Conservation (phyloP, 208 protist species). For the Spongospora subterranea region DNA sequence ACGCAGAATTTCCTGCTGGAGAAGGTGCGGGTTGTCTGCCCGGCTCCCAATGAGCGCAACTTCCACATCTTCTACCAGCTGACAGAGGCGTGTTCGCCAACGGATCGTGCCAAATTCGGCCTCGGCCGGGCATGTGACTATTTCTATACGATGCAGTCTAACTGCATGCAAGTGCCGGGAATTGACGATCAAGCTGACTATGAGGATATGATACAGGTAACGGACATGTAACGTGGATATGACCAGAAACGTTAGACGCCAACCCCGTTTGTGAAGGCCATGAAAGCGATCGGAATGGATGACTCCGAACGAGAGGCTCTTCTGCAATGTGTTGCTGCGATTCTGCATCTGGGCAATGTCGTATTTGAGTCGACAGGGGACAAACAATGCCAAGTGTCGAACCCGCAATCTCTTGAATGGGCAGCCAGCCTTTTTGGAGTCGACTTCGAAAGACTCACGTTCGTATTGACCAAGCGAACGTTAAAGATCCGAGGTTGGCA, state of each 20-base stretch:
- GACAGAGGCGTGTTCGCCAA: slow-evolving; percentile 37
- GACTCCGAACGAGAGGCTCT: background rate
- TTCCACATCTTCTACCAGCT: slow-evolving; percentile 71
- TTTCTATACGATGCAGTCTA: slow-evolving; percentile 51
- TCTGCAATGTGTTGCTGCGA: slow-evolving; percentile 43
- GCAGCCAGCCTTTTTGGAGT: slow-evolving; percentile 46
- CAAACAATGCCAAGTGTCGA: slow-evolving; percentile 26
- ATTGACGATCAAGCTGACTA: slow-evolving; percentile 66
- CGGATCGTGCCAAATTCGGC: background rate
- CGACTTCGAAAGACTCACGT: slow-evolving; percentile 23
- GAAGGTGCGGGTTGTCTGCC: slow-evolving; percentile 63
- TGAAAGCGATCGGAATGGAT: slow-evolving; percentile 5
- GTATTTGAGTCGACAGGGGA: slow-evolving; percentile 52
- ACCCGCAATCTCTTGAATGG: background rate
- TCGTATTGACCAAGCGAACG: slow-evolving; percentile 45
- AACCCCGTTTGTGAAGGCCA: background rate
- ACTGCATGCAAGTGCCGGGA: slow-evolving; percentile 58
- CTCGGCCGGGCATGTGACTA: slow-evolving; percentile 21
- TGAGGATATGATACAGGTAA: slow-evolving; percentile 60
- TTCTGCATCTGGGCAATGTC: slow-evolving; percentile 61
- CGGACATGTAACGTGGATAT: too few species aligned
- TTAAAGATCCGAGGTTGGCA: background rate
- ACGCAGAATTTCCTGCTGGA: slow-evolving; percentile 68
- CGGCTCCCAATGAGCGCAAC: slow-evolving; percentile 64
- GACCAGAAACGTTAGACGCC: too few species aligned